Conservation (phyloP, 106 monocot genomes). For the Alisma plantagoaquatica region DNA sequence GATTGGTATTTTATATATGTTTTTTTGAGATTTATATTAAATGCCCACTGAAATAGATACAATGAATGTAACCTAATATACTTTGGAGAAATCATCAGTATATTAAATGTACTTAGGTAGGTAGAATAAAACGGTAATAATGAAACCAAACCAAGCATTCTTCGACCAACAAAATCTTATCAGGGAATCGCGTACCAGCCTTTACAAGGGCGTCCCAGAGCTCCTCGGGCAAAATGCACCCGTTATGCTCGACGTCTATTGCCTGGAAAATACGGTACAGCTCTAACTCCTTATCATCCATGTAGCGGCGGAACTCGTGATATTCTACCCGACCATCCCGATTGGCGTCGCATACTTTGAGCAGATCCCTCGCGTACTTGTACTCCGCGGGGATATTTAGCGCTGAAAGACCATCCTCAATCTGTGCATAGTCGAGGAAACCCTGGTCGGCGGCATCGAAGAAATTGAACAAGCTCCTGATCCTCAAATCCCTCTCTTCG, state of each 20-base stretch:
- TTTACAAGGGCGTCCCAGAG: conserved; percentile 87
- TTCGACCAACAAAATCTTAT: no score
- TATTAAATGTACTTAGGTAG: background rate
- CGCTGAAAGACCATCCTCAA: conserved; percentile 60
- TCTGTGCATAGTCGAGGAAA: conserved; percentile 59
- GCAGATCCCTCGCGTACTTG: conserved; percentile 82
- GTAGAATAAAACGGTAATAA: no score
- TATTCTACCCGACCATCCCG: conserved; percentile 72
- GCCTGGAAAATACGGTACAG: conserved; percentile 92
- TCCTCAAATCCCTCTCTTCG: conserved; percentile 75
- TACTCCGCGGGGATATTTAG: conserved; percentile 72
- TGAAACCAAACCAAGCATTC: no score
- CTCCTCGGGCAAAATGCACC: conserved; percentile 91
- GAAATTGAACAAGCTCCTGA: conserved; percentile 75
- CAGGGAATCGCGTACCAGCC: conserved; percentile 47
- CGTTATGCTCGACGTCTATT: conserved; percentile 92
- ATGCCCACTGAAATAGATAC: background rate
- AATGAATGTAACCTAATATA: background rate
- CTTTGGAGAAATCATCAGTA: background rate
- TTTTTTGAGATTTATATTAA: no score
- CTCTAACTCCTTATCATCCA: conserved; percentile 91
- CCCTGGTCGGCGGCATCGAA: conserved; percentile 49
- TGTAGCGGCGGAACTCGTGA: conserved; percentile 61
- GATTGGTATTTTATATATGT: no score
- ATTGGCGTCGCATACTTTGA: conserved; percentile 73